Evolutionary conservation across 371 early-diverging fungal species (phyloP).

Genomic region (Circinella minor): DNA sequence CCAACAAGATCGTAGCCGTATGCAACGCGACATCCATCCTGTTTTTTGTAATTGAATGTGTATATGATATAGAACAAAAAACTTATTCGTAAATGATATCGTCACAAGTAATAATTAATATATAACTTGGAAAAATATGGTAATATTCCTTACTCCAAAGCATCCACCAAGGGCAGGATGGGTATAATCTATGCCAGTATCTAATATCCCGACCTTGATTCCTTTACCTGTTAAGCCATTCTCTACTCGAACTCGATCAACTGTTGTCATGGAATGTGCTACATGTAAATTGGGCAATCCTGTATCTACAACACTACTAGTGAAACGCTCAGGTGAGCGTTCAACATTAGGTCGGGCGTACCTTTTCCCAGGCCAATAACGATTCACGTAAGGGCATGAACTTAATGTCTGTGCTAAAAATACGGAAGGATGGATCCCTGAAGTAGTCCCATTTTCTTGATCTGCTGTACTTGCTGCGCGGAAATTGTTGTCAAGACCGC

Average conservation of each 20-base stretch:
- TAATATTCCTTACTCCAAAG: slow-evolving; percentile 48
- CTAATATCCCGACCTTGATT: slow-evolving; percentile 22
- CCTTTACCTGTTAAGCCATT: slow-evolving; percentile 18
- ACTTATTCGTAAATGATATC: too few species aligned
- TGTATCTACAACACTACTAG: neutral
- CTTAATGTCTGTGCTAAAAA: slow-evolving; percentile 21
- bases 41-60: neutral
- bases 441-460: neutral
- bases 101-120: neutral
- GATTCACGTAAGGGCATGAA: slow-evolving; percentile 17
- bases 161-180: slow-evolving; percentile 78
- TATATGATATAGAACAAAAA: too few species aligned
- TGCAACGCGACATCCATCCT: slow-evolving; percentile 51
- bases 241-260: slow-evolving; percentile 6
- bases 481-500: slow-evolving; percentile 6
- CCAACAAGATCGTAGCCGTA: slow-evolving; percentile 73
- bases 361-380: slow-evolving; percentile 25
- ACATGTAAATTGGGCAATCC: slow-evolving; percentile 20
- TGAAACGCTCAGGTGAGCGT: neutral
- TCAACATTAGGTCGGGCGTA: slow-evolving; percentile 18
- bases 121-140: neutral
- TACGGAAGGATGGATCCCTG: slow-evolving; percentile 14
- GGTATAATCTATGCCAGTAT: slow-evolving; percentile 62
- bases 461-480: neutral
- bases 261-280: slow-evolving; percentile 25